Evolutionary conservation across 495 filamentous ascomycete species (phyloP).

Genomic region (Glonium stellatum): DNA sequence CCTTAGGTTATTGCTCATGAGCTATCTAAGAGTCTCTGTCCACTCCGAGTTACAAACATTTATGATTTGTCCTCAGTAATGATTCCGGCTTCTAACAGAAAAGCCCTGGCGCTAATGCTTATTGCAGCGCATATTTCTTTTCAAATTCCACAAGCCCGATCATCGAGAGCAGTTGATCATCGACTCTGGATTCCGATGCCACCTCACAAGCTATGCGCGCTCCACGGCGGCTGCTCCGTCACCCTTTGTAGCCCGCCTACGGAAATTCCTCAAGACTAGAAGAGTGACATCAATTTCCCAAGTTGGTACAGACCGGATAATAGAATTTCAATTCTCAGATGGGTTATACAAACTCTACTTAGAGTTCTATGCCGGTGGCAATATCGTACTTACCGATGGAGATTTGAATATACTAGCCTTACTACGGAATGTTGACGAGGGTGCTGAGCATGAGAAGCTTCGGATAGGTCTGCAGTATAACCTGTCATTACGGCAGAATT

Average conservation of each 20-base stretch:
- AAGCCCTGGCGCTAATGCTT: conserved; percentile 6
- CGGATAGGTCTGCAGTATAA: conserved; percentile 69
- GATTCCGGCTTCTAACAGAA: conserved; percentile 10
- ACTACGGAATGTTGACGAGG: conserved; percentile 75
- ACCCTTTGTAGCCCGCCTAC: conserved; percentile 70
- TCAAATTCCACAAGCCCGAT: conserved; percentile 84
- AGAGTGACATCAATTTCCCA: conserved; percentile 74
- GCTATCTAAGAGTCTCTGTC: conserved; percentile 65
- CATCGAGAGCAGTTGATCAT: conserved; percentile 80
- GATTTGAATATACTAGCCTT: conserved; percentile 72
- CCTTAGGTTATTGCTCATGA: conserved; percentile 84
- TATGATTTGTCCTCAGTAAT: conserved; percentile 82
- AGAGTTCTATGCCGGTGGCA: conserved; percentile 95
- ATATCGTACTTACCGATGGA: conserved; percentile 82
- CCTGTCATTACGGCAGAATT: conserved; percentile 75
- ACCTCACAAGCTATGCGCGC: conserved; percentile 82
- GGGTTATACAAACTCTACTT: conserved; percentile 80
- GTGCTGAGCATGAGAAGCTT: conserved; percentile 63
- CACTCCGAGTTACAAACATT: conserved; percentile 80
- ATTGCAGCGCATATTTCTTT: conserved; percentile 73
- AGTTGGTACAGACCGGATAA: conserved; percentile 86
- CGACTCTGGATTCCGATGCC: conserved; percentile 93
- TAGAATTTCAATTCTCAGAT: conserved; percentile 89
- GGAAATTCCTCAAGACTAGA: conserved; percentile 81
- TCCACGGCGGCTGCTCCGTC: conserved; percentile 77